Conservation (phyloP, 176 grass and related monocot species). For the Juncus inflexus region DNA sequence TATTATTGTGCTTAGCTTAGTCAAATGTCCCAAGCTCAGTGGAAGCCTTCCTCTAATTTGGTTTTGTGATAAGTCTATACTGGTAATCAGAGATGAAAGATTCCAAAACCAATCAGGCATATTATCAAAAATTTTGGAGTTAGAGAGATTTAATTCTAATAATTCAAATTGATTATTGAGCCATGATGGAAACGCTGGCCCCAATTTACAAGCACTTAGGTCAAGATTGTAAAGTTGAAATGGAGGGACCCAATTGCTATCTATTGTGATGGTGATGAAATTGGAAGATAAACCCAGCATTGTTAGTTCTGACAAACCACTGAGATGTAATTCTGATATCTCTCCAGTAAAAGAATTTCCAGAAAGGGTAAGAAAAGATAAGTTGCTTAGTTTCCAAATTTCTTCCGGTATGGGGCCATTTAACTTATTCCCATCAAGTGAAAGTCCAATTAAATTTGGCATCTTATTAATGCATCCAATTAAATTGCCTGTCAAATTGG, state of each 20-base stretch:
- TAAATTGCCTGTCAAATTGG: no score
- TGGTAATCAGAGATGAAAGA: background rate
- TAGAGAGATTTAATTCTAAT: background rate
- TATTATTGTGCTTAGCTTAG: no score
- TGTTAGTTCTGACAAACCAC: background rate
- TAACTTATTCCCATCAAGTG: no score
- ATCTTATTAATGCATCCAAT: no score
- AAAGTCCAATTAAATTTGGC: no score
- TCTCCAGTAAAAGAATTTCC: background rate
- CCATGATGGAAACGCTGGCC: constrained; percentile 20
- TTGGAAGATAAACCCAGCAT: constrained; percentile 2
- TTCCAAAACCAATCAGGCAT: constrained; percentile 21
- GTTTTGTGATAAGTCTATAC: no score
- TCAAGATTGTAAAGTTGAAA: constrained; percentile 15
- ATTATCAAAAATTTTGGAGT: background rate
- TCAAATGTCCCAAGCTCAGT: no score
- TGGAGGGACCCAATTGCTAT: constrained; percentile 25
- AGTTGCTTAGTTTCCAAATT: background rate
- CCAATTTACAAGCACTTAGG: constrained; percentile 18
- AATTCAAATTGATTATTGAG: constrained; percentile 8
- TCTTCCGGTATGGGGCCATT: constrained; percentile 7
- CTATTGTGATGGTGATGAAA: background rate
- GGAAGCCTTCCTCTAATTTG: no score
- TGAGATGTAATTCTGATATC: background rate
- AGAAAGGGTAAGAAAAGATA: background rate